Evolutionary conservation across 495 filamentous ascomycete species (phyloP).

Genomic region (Annulohypoxylon bovei): DNA sequence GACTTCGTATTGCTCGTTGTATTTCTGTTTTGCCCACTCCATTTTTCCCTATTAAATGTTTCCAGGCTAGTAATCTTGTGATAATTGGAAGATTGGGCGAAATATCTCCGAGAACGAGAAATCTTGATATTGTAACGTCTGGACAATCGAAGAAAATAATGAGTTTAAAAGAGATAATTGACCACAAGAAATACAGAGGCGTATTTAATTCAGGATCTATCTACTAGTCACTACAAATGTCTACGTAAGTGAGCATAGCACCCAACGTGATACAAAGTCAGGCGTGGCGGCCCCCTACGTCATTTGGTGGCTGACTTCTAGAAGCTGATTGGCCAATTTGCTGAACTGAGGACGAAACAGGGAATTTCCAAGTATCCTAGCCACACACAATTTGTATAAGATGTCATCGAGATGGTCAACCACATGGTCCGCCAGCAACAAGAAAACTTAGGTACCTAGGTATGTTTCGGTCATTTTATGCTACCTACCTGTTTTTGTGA

Average conservation of each 20-base stretch:
- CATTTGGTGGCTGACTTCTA: constrained; percentile 20
- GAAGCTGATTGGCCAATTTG: constrained; percentile 8
- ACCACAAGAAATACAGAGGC: neutral
- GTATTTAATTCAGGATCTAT: neutral
- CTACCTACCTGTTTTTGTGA: too few relatives aligned
- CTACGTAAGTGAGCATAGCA: constrained; percentile 7
- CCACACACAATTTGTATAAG: constrained; percentile 18
- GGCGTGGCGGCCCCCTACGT: constrained; percentile 29
- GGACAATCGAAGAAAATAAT: neutral
- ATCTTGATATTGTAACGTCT: neutral
- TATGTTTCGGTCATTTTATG: neutral
- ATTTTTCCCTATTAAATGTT: too few relatives aligned
- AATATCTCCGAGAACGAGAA: too few relatives aligned
- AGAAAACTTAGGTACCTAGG: neutral
- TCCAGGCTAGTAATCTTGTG: too few relatives aligned
- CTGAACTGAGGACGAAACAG: constrained; percentile 24
- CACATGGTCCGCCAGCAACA: neutral
- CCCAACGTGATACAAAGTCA: neutral
- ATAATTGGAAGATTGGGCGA: too few relatives aligned
- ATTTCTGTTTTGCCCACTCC: constrained; percentile 67
- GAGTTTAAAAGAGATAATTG: neutral
- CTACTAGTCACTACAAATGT: neutral
- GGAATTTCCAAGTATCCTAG: constrained; percentile 24
- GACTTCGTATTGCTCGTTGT: constrained; percentile 72
- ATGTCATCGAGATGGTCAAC: constrained; percentile 29